A percentile compares a stretch with the other conserved stretches of the same genome.
Conservation (phyloP, 805 yeast species). For the Kregervanrija pseudodelftensis region DNA sequence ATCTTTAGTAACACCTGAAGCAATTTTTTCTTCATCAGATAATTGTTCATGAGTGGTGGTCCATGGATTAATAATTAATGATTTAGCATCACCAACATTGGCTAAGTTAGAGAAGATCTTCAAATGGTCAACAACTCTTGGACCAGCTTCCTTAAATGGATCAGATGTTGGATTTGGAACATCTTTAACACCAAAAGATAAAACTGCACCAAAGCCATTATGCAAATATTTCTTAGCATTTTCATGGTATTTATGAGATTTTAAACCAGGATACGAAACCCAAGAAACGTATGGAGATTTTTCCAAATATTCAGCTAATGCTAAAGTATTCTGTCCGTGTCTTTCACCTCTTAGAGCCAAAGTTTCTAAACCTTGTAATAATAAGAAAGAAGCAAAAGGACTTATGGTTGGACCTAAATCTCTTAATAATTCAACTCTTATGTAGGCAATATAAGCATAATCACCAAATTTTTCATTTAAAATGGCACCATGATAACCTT, state of each 20-base stretch:
- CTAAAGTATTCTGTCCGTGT: conserved; percentile 76
- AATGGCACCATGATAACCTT: conserved; percentile 87
- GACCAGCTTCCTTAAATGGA: conserved; percentile 71
- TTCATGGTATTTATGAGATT: conserved; percentile 70
- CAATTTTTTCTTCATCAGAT: conserved; percentile 66
- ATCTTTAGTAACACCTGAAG: conserved; percentile 85
- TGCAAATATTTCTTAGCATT: conserved; percentile 76
- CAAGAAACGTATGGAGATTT: conserved; percentile 61
- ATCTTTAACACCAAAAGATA: conserved; percentile 83
- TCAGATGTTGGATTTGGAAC: conserved; percentile 39
- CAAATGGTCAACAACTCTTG: conserved; percentile 75
- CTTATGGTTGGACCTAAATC: conserved; percentile 86
- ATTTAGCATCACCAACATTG: conserved; percentile 94
- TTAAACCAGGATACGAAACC: conserved; percentile 91
- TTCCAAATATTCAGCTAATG: conserved; percentile 73
- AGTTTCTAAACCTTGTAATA: conserved; percentile 91
- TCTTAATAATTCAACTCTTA: conserved; percentile 78
- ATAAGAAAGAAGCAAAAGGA: conserved; percentile 83
- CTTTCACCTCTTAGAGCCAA: conserved; percentile 90
- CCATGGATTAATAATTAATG: conserved; percentile 93
- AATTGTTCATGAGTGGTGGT: conserved; percentile 95
- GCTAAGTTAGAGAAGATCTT: conserved; percentile 89
- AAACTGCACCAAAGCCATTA: conserved; percentile 79
- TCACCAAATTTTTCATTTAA: conserved; percentile 78
- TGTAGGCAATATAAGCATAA: conserved; percentile 70